A percentile compares a stretch with the other conserved stretches of the same genome.
Evolutionary conservation across 2,329 filamentous ascomycete species (phyloP).

Genomic region (Nannizziopsis barbatae): DNA sequence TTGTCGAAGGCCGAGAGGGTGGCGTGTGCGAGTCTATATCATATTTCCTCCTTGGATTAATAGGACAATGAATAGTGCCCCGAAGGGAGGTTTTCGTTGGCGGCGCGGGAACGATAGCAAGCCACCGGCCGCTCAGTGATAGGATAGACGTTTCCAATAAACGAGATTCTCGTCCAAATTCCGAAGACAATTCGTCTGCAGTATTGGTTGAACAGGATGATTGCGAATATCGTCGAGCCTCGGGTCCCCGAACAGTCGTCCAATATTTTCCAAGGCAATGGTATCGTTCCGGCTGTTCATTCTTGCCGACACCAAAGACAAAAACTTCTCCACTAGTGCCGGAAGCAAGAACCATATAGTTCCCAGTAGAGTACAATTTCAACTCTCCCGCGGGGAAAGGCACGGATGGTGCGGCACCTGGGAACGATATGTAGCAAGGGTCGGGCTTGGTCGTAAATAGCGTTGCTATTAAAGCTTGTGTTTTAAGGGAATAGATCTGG

Average conservation of each 20-base stretch:
- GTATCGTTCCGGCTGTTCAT: constrained; percentile 30
- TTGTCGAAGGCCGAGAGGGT: constrained; percentile 33
- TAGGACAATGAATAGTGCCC: constrained; percentile 29
- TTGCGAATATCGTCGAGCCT: constrained; percentile 35
- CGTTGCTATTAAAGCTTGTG: constrained; percentile 58
- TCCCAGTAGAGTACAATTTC: constrained; percentile 59
- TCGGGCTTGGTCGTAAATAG: constrained; percentile 60
- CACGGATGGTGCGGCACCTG: constrained; percentile 53
- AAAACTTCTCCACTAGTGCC: constrained; percentile 79
- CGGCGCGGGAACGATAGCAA: constrained; percentile 36
- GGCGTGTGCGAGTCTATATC: constrained; percentile 35
- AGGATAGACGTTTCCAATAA: constrained; percentile 31
- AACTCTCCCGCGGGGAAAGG: constrained; percentile 63
- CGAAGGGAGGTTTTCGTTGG: constrained; percentile 29
- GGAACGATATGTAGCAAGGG: constrained; percentile 46
- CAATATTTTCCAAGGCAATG: constrained; percentile 79
- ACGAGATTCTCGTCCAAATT: constrained; percentile 24
- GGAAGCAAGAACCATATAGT: constrained; percentile 63
- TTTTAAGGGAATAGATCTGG: constrained; percentile 74
- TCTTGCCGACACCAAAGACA: constrained; percentile 47
- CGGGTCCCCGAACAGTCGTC: constrained; percentile 62
- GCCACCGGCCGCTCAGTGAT: constrained; percentile 37
- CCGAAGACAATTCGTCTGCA: constrained; percentile 32
- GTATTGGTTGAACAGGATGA: constrained; percentile 37
- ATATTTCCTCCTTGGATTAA: constrained; percentile 28